Evolutionary conservation across 768 basidiomycete genomes (phyloP).

Genomic region (Kwoniella sp.): DNA sequence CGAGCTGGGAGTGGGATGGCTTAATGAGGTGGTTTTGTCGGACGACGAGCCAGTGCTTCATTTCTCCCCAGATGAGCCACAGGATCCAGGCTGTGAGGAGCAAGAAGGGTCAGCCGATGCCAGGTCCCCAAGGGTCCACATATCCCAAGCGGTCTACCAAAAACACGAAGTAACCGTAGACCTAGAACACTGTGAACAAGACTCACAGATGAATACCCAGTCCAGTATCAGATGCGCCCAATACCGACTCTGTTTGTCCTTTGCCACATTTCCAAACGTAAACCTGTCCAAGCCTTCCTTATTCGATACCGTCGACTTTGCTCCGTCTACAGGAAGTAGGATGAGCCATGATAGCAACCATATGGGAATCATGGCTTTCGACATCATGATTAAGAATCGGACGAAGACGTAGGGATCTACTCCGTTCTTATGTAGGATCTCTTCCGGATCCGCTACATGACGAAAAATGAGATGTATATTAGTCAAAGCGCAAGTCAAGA

Average conservation of each 20-base stretch:
- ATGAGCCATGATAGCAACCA: conserved; percentile 88
- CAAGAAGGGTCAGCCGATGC: background rate
- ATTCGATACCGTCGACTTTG: conserved; percentile 59
- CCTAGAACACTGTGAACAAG: no score
- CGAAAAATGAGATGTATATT: no score
- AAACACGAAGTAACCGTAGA: no score
- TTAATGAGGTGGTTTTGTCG: conserved; percentile 82
- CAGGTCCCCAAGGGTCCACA: no score
- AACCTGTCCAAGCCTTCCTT: conserved; percentile 68
- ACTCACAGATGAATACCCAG: conserved; percentile 76
- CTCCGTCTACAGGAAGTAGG: conserved; percentile 72
- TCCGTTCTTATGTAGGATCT: conserved; percentile 50
- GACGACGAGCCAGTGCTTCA: conserved; percentile 73
- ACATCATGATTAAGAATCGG: conserved; percentile 81
- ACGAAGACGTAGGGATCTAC: conserved; percentile 90
- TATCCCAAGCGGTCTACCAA: no score
- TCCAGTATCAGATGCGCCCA: conserved; percentile 76
- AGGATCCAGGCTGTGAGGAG: conserved; percentile 73
- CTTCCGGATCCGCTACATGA: conserved; percentile 59
- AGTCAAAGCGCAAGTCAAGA: no score
- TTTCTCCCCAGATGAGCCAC: conserved; percentile 77
- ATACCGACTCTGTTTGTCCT: conserved; percentile 63
- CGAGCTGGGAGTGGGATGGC: conserved; percentile 69
- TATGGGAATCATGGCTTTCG: conserved; percentile 79
- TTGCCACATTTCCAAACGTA: conserved; percentile 76